Base-by-base conservation (phyloP, 495 filamentous ascomycete species). In the Talaromyces nanjingensis region DNA sequence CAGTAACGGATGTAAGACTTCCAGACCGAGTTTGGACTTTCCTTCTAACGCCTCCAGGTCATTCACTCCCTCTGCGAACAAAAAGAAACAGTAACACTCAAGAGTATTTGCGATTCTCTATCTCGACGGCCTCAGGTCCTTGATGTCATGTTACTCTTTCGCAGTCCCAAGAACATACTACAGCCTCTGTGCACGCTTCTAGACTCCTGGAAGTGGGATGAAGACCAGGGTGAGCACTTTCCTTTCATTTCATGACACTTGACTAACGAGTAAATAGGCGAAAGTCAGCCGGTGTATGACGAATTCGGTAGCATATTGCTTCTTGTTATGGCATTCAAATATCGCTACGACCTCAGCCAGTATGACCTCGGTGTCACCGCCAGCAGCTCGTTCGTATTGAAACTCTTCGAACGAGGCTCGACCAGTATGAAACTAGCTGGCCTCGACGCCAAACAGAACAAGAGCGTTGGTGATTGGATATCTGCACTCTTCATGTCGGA, bases 261-360 rank as follows among this genome's bases (percentile, higher is more conserved):
- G 6, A 27, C 29, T 65, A n/a, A 45, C 12, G n/a, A n/a, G 65
- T 55, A 31, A 22, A 8, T 45, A 79, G 87, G 88, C 39, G 94
- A 98, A 71, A 94, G 94, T 68, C 93, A 97, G 70, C 94, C 93
- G 0, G 89, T 97, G 1, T 98, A 98, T 69, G 93, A 98, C 66
- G 96, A 98, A 65, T 98, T 98, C 64, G 91, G 92, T 0, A 89
- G 90, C 49, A 88, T 97, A 16, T 77, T 98, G 6, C 82, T 98
- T 3, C 78, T 98, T 1, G 82, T 97, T 0, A 75, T 96, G 20
- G 88, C 89, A 0, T 89, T 96, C 67, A 86, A 90, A 62, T 85
- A 94, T 68, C 92, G 96, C 16, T 97, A 96, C 69, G 83, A 86
- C 45, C 76, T 98, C 22, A 84, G 81, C 0, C 74, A 80, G 1